Conservation (phyloP, 2,329 filamentous ascomycete genomes). For the Penicillium sp. region DNA sequence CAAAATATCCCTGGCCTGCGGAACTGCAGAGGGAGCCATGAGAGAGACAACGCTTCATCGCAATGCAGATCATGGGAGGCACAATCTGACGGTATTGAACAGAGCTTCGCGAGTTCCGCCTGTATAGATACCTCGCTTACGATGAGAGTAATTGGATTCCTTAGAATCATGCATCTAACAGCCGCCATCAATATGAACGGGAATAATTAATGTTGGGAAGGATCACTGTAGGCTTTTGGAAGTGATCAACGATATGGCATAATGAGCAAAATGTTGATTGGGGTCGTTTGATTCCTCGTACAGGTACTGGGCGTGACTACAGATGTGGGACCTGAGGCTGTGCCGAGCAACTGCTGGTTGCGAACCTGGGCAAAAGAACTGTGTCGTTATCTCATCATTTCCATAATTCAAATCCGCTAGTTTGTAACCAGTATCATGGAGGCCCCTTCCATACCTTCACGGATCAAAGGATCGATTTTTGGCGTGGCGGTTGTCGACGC, state of each 20-base stretch:
- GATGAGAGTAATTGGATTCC: background rate
- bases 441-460: background rate
- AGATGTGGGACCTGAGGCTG: background rate
- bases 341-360: background rate
- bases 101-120: background rate
- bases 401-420: background rate
- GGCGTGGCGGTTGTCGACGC: slow-evolving; percentile 50
- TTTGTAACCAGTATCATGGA: background rate
- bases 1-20: too few species aligned
- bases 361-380: background rate
- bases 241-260: background rate
- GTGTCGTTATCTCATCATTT: background rate
- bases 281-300: background rate
- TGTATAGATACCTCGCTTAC: background rate
- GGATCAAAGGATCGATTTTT: slow-evolving; percentile 38
- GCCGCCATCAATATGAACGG: background rate
- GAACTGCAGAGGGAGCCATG: too few species aligned
- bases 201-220: background rate
- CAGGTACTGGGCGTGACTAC: background rate
- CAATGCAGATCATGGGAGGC: too few species aligned
- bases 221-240: background rate
- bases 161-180: background rate
- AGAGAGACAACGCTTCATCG: too few species aligned
- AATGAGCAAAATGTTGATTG: background rate
- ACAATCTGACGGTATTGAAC: too few species aligned